Percentiles rank a stretch among this genome's conserved stretches.
phyloP scores from a whole-genome alignment of 305 asterid species.

The Monarda citriodora region DNA sequence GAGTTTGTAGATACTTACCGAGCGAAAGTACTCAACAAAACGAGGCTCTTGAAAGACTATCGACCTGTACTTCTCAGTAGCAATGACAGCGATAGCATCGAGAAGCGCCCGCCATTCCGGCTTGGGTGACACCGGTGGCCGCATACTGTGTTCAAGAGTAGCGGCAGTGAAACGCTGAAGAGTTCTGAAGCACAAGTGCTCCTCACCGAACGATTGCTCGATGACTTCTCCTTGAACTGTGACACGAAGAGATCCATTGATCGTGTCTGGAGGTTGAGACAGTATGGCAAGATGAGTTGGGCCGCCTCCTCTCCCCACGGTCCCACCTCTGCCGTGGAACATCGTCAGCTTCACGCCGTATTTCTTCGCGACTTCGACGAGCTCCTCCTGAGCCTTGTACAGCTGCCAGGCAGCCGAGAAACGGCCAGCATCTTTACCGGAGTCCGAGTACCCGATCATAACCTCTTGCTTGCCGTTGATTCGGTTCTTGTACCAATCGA shows the following conservation, averaged over 20 bases:
- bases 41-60: slow-evolving; percentile 83
- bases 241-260: slow-evolving; percentile 78
- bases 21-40: slow-evolving; percentile 86
- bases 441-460: slow-evolving; percentile 91
- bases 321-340: slow-evolving; percentile 93
- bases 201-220: slow-evolving; percentile 90
- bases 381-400: slow-evolving; percentile 90
- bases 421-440: slow-evolving; percentile 90
- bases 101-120: slow-evolving; percentile 84
- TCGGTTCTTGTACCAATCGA: slow-evolving; percentile 72
- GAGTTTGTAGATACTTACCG: slow-evolving; percentile 44
- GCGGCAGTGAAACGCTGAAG: slow-evolving; percentile 91
- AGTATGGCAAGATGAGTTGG: slow-evolving; percentile 85
- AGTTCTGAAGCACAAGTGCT: slow-evolving; percentile 79
- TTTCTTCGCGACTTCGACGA: slow-evolving; percentile 65
- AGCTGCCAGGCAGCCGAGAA: slow-evolving; percentile 86
- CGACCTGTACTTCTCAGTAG: slow-evolving; percentile 76
- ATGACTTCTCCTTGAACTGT: slow-evolving; percentile 90
- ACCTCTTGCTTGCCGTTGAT: slow-evolving; percentile 86
- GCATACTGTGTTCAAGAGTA: slow-evolving; percentile 86
- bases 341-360: slow-evolving; percentile 72
- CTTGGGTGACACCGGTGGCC: slow-evolving; percentile 72
- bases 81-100: slow-evolving; percentile 57
- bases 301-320: slow-evolving; percentile 92
- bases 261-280: slow-evolving; percentile 87